Evolutionary conservation across 441 rosid species (phyloP).

Genomic region (Eutrema salsugineum): DNA sequence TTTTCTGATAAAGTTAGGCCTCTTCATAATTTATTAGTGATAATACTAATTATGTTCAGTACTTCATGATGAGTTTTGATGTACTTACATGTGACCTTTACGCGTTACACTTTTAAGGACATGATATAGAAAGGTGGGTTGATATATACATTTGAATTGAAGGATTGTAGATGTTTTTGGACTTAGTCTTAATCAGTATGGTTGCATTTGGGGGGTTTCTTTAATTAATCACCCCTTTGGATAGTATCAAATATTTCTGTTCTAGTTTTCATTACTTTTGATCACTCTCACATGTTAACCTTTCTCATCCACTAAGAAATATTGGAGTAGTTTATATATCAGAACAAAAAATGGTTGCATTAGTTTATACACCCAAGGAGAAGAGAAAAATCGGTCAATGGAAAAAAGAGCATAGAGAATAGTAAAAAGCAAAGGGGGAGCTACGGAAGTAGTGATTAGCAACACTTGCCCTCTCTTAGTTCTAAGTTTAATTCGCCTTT

Average conservation of each 20-base stretch:
- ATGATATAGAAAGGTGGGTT: constrained; percentile 28
- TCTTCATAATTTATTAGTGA: constrained; percentile 27
- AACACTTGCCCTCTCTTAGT: constrained; percentile 32
- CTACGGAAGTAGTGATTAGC: constrained; percentile 27
- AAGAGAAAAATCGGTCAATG: constrained; percentile 23
- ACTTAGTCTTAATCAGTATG: constrained; percentile 23
- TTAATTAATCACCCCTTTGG: not conserved
- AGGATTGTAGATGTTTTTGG: constrained; percentile 13
- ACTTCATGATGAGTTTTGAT: constrained; percentile 30
- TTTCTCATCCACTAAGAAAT: constrained; percentile 16
- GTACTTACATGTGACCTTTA: constrained; percentile 36
- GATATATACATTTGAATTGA: constrained; percentile 9
- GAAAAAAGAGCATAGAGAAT: constrained; percentile 27
- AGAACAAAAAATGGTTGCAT: constrained; percentile 2
- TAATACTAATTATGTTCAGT: constrained; percentile 30
- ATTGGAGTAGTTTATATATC: constrained; percentile 1
- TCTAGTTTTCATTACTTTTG: not conserved
- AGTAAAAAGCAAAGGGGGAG: constrained; percentile 19
- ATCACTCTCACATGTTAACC: not conserved
- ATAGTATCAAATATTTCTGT: constrained; percentile 13
- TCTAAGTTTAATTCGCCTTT: constrained; percentile 14
- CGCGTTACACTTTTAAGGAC: constrained; percentile 22
- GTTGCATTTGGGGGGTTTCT: not conserved
- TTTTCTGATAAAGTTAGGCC: constrained; percentile 19
- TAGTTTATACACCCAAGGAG: constrained; percentile 29